Base-by-base conservation (phyloP, 2,329 filamentous ascomycete species). In the Fusarium bactridioides region DNA sequence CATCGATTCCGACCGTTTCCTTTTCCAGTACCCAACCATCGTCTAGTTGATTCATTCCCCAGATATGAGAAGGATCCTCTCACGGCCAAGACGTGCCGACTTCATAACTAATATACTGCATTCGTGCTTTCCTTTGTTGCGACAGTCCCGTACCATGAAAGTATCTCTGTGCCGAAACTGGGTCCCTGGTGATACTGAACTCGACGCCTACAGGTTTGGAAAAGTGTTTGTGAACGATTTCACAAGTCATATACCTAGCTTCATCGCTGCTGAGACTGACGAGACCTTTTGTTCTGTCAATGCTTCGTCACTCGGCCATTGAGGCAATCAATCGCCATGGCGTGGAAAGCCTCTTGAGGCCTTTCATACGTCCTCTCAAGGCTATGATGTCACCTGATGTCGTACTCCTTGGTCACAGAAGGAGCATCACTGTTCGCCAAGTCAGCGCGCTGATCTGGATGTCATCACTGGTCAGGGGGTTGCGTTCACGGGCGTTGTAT, bases 61-160 rank as follows among this genome's bases (percentile, higher is more conserved):
- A 0, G 9, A 10, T 27, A 18, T 2, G 25, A 27, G 21, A 7
- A 27, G 18, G 12, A 27, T 21, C 21, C 0, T 27, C 43, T 18
- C 25, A 27, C 7, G 23, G 12, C 1, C 7, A 1, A 5, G 8
- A 45, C 5, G 8, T 45, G 4, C 18, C 44, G 9, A 21, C 4
- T 15, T 27, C 1, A 45, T 45, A 45, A 4, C 9, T 27, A 0
- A 27, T 21, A 27, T 27, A 45, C 25, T 45, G 44, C 44, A 21
- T 45, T 13, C 25, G 25, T 45, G 9, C 0, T 45, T 3, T 27
- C 12, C 19, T 27, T 45, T 18, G 44, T 15, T 27, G 25, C 4
- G 27, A 12, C 25, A 45, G 19, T 10, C 43, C 43, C 23, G 23
- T 11, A 21, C 43, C 43, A 19, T 9, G 18, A 11, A 45, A 3